Conservation (phyloP, 805 yeast genomes). For the Kregervanrija fluxuum region DNA sequence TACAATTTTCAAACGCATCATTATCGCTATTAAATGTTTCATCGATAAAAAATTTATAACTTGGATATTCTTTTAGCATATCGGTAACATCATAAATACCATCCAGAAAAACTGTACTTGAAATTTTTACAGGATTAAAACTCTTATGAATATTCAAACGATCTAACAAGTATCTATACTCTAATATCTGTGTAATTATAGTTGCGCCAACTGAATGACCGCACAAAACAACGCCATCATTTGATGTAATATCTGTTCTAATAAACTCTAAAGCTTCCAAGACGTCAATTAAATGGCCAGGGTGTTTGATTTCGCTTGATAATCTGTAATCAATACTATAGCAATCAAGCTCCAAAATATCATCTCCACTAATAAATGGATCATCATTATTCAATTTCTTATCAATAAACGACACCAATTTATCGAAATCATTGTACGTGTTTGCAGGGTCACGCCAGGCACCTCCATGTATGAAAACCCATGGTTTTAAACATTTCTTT, state of each 20-base stretch:
- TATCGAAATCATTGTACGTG: slow-evolving; percentile 48
- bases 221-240: slow-evolving; percentile 29
- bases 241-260: slow-evolving; percentile 11
- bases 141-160: slow-evolving; percentile 6
- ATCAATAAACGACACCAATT: slow-evolving; percentile 21
- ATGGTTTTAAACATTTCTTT: no score
- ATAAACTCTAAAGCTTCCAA: slow-evolving; percentile 31
- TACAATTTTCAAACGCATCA: slow-evolving; percentile 14
- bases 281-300: slow-evolving; percentile 54
- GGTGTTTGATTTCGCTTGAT: slow-evolving; percentile 56
- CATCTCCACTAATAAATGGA: background rate
- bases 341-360: background rate
- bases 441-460: slow-evolving; percentile 75
- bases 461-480: slow-evolving; percentile 74
- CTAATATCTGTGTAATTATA: slow-evolving; percentile 46
- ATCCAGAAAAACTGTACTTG: slow-evolving; percentile 41
- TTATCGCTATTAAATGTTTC: slow-evolving; percentile 41
- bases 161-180: slow-evolving; percentile 12
- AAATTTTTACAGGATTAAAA: slow-evolving; percentile 14
- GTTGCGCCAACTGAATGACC: slow-evolving; percentile 88
- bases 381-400: slow-evolving; percentile 8
- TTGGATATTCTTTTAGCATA: slow-evolving; percentile 54
- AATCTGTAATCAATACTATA: slow-evolving; percentile 59
- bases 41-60: slow-evolving; percentile 46
- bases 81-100: slow-evolving; percentile 58